phyloP scores from a whole-genome alignment of 208 protist species.

The Strigomonas culicis region DNA sequence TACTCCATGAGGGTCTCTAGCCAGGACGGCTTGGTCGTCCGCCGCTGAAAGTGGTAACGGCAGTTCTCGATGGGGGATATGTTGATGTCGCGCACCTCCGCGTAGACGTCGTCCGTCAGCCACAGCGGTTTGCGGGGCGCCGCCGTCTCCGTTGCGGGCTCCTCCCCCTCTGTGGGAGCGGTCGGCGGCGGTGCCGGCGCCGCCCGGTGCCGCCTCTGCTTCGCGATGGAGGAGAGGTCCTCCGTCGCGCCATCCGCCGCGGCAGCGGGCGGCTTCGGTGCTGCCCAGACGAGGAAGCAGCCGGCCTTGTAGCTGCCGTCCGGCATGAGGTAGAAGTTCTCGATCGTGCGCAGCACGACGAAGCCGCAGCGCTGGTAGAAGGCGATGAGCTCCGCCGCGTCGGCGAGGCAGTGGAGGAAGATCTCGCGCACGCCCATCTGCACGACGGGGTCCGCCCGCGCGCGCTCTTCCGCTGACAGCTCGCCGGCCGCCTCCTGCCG shows the following conservation, averaged over 20 bases:
- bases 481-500: not conserved
- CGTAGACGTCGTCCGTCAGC: not conserved
- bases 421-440: constrained; percentile 55
- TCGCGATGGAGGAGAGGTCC: not conserved
- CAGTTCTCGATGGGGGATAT: not conserved
- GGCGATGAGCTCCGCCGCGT: constrained; percentile 23
- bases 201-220: not conserved
- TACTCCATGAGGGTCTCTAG: constrained; percentile 21
- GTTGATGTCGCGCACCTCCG: not conserved
- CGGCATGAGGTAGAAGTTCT: constrained; percentile 54
- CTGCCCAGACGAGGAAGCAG: constrained; percentile 14
- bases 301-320: constrained; percentile 20
- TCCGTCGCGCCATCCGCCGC: not conserved
- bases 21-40: constrained; percentile 13
- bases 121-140: not conserved
- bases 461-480: not conserved
- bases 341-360: constrained; percentile 20
- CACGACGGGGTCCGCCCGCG: constrained; percentile 22
- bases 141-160: not conserved
- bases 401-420: constrained; percentile 74
- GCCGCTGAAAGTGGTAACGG: not conserved
- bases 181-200: not conserved
- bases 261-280: not conserved
- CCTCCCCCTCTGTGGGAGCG: not conserved
- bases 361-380: constrained; percentile 69